Base-by-base conservation (phyloP, 805 yeast species). In the Sugiyamaella smithiae region DNA sequence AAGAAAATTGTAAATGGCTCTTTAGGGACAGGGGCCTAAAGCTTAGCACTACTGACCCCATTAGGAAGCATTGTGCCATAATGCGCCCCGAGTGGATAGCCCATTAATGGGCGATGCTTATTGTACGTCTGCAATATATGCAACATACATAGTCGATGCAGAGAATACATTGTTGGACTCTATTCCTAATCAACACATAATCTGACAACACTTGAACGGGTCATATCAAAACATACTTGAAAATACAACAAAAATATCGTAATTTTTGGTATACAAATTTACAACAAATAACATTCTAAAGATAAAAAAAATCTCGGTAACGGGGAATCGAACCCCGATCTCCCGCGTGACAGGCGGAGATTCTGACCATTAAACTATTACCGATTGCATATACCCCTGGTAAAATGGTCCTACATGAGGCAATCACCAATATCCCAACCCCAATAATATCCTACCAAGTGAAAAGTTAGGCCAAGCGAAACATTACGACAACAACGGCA, bases 271-370 rank as follows among this genome's bases (percentile, higher is more conserved):
- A 8, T 11, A 26, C 29, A 8, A 11, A 8, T 11, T 11, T 26
- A n/a, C n/a, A n/a, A n/a, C n/a, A n/a, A 8, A 11, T 26, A 26
- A 11, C 29, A 26, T 8, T 8, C 29, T 8, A 35, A 35, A 35
- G 4, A 19, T 14, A 16, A 40, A 40, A 40, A 40, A 40, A 17
- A 12, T 40, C 43, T 40, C 43, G 33, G 43, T 26, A 40, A 40
- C 43, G 43, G 43, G 43, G 43, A 40, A 40, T 40, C 29, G 43
- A 40, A 40, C 43, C 43, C 43, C 43, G 43, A 40, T 40, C 43
- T 26, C 43, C 43, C 43, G 43, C 43, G 43, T 24, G 43, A 40
- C 43, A 40, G 43, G 43, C 43, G 43, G 43, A 40, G 29, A 40
- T 40, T 40, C 43, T 40, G 43, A 40, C 43, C 43, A 40, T 40